Evolutionary conservation across 306 rosid species (phyloP).

Genomic region (apple (Malus domestica)): ASM211411v1 NC_041799.1:7792501-7793000

Average conservation of each 20-base stretch:
- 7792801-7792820: background rate
- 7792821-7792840: background rate
- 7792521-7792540: background rate
- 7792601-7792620: slow-evolving; percentile 33
- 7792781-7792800: fast-evolving
- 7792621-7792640: slow-evolving; percentile 17
- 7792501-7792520: background rate
- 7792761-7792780: no score
- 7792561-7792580: slow-evolving; percentile 1
- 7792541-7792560: background rate
- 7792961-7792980: background rate
- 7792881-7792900: slow-evolving; percentile 3
- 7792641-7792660: background rate
- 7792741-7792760: no score
- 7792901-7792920: slow-evolving; percentile 9
- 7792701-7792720: no score
- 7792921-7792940: slow-evolving; percentile 1
- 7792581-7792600: background rate
- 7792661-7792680: background rate
- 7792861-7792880: slow-evolving; percentile 13
- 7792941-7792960: background rate
- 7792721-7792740: no score
- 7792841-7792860: slow-evolving; percentile 6
- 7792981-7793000: background rate
- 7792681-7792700: no score